Conservation (phyloP, 2,329 filamentous ascomycete species). For the Aspergillus amoenus region DNA sequence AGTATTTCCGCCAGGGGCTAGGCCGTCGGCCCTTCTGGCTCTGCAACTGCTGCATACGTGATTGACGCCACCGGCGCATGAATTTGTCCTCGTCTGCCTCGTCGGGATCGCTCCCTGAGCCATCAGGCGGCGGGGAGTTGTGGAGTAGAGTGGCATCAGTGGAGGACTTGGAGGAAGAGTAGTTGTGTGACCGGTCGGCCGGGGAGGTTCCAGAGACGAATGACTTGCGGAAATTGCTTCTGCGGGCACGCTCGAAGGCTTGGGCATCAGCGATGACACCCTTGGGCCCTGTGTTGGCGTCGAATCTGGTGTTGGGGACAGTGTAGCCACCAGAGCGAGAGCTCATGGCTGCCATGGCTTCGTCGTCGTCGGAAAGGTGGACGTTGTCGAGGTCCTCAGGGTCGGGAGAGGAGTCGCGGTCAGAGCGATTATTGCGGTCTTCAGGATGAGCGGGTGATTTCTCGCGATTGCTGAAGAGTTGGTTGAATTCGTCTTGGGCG, state of each 20-base stretch:
- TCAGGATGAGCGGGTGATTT: constrained; percentile 42
- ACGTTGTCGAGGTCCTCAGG: constrained; percentile 21
- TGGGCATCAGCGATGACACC: constrained; percentile 53
- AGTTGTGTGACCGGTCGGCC: constrained; percentile 27
- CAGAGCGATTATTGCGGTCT: constrained; percentile 36
- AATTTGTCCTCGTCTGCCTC: constrained; percentile 73
- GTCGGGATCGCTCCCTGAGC: constrained; percentile 52
- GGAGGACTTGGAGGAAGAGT: constrained; percentile 19
- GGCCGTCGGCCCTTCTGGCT: constrained; percentile 64
- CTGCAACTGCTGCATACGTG: constrained; percentile 75
- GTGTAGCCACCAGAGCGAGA: constrained; percentile 40
- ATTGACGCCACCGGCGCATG: constrained; percentile 80
- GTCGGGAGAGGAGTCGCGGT: constrained; percentile 26
- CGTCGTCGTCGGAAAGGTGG: constrained; percentile 37
- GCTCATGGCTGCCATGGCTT: constrained; percentile 32
- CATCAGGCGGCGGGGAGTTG: constrained; percentile 22
- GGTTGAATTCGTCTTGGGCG: constrained; percentile 50
- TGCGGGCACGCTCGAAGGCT: constrained; percentile 49
- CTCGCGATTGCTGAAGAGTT: constrained; percentile 40
- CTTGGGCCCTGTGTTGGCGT: constrained; percentile 53
- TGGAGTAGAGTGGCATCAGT: constrained; percentile 26
- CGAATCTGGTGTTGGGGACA: constrained; percentile 46
- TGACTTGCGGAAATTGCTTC: constrained; percentile 47
- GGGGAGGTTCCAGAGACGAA: constrained; percentile 35
- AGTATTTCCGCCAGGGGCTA: constrained; percentile 74